Percentiles rank a stretch among this genome's conserved stretches.
Conservation (phyloP, 352 stramenopile species). For the Phytophthora sansomeana region DNA sequence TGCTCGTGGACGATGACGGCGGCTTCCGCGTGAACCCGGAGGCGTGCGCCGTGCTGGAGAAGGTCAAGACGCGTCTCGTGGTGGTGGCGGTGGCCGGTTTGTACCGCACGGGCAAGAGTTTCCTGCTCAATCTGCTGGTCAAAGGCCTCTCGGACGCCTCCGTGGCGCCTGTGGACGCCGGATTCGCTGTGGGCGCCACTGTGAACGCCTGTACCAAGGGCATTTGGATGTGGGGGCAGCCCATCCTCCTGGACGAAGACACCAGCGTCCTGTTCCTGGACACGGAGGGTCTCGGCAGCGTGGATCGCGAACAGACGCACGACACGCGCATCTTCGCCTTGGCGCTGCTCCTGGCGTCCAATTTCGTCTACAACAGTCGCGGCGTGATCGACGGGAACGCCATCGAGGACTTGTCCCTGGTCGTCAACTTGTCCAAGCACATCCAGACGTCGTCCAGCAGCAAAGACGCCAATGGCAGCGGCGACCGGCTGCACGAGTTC, state of each 20-base stretch:
- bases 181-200: slow-evolving; percentile 86
- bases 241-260: slow-evolving; percentile 72
- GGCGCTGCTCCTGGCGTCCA: slow-evolving; percentile 83
- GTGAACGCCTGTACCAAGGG: slow-evolving; percentile 92
- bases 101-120: slow-evolving; percentile 93
- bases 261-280: slow-evolving; percentile 89
- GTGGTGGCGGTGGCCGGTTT: slow-evolving; percentile 88
- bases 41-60: slow-evolving; percentile 69
- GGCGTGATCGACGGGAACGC: slow-evolving; percentile 91
- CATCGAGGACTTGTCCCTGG: slow-evolving; percentile 91
- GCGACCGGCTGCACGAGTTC: slow-evolving; percentile 71
- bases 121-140: slow-evolving; percentile 89
- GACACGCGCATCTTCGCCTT: slow-evolving; percentile 93
- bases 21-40: slow-evolving; percentile 84
- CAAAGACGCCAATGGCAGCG: slow-evolving; percentile 41
- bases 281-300: slow-evolving; percentile 88
- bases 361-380: slow-evolving; percentile 93
- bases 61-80: slow-evolving; percentile 81
- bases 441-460: slow-evolving; percentile 75
- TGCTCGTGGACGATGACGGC: slow-evolving; percentile 82
- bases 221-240: slow-evolving; percentile 93
- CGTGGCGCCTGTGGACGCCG: slow-evolving; percentile 27
- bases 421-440: slow-evolving; percentile 92
- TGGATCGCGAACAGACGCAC: slow-evolving; percentile 87
- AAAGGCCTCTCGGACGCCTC: slow-evolving; percentile 24